A percentile compares a stretch with the other conserved stretches of the same genome.
These are phyloP conservation scores for Diphasiastrum complanatum DNA, from an alignment of 83 land plant genomes.

Conservation along the genomic window DNA sequence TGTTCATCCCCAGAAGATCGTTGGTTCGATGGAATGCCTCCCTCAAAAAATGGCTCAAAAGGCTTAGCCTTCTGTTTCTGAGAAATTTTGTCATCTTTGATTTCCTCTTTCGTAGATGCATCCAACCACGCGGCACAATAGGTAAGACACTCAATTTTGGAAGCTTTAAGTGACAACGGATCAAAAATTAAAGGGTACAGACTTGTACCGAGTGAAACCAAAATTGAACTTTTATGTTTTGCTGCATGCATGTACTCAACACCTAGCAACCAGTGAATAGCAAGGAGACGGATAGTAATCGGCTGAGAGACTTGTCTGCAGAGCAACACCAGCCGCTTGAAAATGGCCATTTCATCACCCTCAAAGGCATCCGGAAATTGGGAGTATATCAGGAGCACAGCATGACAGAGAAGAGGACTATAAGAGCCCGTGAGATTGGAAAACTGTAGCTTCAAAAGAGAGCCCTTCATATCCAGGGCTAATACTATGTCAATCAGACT, in stretches of 20 bases:
- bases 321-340: slow-evolving; percentile 43
- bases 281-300: slow-evolving; percentile 53
- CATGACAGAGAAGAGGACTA: slow-evolving; percentile 63
- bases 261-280: slow-evolving; percentile 86
- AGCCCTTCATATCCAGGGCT: slow-evolving; percentile 59
- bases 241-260: slow-evolving; percentile 19
- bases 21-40: too few relatives aligned
- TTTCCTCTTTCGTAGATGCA: background rate
- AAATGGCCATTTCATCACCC: slow-evolving; percentile 55
- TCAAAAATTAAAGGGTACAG: slow-evolving; percentile 75
- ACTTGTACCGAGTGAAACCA: slow-evolving; percentile 33
- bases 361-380: slow-evolving; percentile 57
- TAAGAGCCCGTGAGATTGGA: slow-evolving; percentile 59
- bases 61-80: background rate
- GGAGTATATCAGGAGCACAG: slow-evolving; percentile 52
- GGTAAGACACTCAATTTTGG: slow-evolving; percentile 66
- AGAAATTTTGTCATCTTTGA: background rate
- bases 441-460: slow-evolving; percentile 72
- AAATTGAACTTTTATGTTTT: slow-evolving; percentile 20
- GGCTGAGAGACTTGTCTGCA: slow-evolving; percentile 45
- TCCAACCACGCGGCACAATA: slow-evolving; percentile 39
- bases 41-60: slow-evolving; percentile 5
- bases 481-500: slow-evolving; percentile 42
- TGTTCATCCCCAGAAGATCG: slow-evolving; percentile 1
- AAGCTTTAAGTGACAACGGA: slow-evolving; percentile 70